phyloP scores from a whole-genome alignment of 306 rosid species.

The Cucurbita ficifolia region DNA sequence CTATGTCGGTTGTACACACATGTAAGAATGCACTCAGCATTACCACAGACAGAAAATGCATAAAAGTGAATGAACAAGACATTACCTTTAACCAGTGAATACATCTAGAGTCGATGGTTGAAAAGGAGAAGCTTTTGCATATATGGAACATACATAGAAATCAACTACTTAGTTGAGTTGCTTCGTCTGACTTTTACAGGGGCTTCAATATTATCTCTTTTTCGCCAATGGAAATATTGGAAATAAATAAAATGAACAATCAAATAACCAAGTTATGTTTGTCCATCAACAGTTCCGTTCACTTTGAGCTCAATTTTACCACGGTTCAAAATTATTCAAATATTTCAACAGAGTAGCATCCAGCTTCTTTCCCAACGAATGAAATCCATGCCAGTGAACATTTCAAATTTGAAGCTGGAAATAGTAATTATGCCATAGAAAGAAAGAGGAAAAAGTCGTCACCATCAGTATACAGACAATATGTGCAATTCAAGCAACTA shows the following conservation, averaged over 20 bases:
- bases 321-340: constrained; percentile 16
- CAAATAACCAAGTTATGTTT: background rate
- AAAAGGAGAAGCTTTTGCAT: constrained; percentile 1
- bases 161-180: background rate
- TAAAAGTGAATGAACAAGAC: background rate
- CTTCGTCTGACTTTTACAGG: background rate
- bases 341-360: constrained; percentile 50
- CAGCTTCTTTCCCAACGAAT: constrained; percentile 44
- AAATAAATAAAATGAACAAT: background rate
- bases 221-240: background rate
- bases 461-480: background rate
- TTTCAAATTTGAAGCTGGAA: background rate
- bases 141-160: background rate
- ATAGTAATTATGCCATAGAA: background rate
- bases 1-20: background rate
- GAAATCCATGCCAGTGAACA: constrained; percentile 37
- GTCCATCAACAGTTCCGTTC: background rate
- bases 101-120: background rate
- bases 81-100: background rate
- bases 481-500: too few species aligned
- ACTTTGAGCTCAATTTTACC: constrained; percentile 27
- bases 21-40: background rate
- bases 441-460: background rate
- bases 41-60: background rate
- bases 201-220: background rate